These are phyloP conservation scores for Solanum hybrid DNA, from an alignment of 305 asterid genomes.

Conservation along the genomic window DNA sequence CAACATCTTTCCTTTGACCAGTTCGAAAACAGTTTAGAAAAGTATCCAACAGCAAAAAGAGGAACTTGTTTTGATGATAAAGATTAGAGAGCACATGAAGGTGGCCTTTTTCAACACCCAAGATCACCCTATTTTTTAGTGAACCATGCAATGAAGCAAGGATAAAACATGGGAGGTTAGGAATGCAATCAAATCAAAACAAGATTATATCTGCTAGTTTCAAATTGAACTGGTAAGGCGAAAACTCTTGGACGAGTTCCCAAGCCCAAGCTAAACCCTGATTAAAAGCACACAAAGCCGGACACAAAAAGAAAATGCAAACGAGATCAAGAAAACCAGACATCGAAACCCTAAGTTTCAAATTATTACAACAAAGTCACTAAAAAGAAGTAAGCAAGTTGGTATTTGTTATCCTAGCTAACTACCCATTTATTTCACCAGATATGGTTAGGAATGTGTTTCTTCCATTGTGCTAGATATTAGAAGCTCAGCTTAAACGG, in stretches of 20 bases:
- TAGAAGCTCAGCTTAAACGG: neutral
- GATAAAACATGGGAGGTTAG: neutral
- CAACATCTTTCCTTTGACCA: neutral
- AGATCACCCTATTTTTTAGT: neutral
- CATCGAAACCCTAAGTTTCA: neutral
- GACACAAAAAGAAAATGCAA: neutral
- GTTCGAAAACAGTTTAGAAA: neutral
- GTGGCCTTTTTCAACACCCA: neutral
- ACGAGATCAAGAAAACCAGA: slow-evolving; percentile 2
- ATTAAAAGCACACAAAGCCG: neutral
- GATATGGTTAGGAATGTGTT: neutral
- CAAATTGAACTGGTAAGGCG: neutral
- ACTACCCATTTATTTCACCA: neutral
- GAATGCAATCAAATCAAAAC: neutral
- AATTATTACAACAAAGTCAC: neutral
- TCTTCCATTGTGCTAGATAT: neutral
- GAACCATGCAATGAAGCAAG: neutral
- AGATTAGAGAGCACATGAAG: neutral
- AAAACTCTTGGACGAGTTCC: neutral
- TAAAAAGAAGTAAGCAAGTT: neutral
- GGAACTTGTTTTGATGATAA: neutral
- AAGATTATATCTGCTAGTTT: neutral
- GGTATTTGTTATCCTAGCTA: neutral
- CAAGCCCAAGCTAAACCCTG: neutral
- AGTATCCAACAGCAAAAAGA: neutral